Evolutionary conservation across 2,329 filamentous ascomycete species (phyloP), one percentile per base, ranked within the genome.

Genomic region (Chalaropsis thielavioides): DNA sequence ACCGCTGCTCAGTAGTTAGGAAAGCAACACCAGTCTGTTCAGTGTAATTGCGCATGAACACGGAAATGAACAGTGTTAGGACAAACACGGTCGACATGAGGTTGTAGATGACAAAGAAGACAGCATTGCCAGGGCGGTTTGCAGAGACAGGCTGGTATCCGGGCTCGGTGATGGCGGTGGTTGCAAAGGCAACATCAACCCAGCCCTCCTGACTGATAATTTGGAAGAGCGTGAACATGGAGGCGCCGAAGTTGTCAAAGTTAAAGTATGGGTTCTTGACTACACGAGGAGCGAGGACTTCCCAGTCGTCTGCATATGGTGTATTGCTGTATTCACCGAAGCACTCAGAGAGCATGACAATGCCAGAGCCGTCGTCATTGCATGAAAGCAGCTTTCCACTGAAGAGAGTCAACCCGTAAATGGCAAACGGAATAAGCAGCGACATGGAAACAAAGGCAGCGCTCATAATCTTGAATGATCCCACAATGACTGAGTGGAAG

Each of bases 31-130:
- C 94, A 0, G 94, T 99, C 75, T 97, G 92, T 75, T 99, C 94
- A 0, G 94, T 99, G 75, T 99, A 99, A 74, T 96, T 99, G 68
- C 94, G 90, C 94, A 99, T 99, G 74, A 99, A 99, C 68, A 99
- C 94, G 65, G 94, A 97, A 60, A 99, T 95, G 74, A 99, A 99
- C 72, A 99, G 79, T 0, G 94, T 99, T 72, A 99, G 81, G 68
- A 99, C 88, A 76, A 99, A 99, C 69, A 99, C 92, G 0, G 94
- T 94, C 40, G 91, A 91, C 70, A 99, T 81, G 73, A 99, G 83
- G 75, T 99, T 99, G 84, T 97, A 99, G 3, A 92, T 81, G 65
- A 99, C 84, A 73, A 99, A 96, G 79, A 96, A 99, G 43, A 97
- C 74, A 0, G 90, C 92, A 69, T 99, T 97, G 49, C 88, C 91